Evolutionary conservation across 176 grass and related monocot genomes (phyloP).

Genomic region (Zea luxurians): DNA sequence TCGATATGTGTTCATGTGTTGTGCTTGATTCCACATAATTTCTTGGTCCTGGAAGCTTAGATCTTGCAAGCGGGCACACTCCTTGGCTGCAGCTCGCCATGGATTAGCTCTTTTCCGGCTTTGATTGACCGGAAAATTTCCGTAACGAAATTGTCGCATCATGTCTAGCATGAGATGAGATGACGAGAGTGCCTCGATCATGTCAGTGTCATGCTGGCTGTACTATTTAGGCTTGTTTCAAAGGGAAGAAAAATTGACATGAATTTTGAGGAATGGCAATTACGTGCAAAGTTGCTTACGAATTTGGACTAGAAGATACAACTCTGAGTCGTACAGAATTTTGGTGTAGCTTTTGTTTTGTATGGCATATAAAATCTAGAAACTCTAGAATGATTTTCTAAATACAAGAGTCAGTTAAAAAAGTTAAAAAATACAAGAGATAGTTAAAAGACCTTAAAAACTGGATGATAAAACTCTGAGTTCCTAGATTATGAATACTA

Average conservation of each 20-base stretch:
- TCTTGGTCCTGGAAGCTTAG: background rate
- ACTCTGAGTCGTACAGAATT: too few relatives aligned
- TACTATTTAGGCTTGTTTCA: background rate
- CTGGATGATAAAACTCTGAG: too few relatives aligned
- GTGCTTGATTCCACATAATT: background rate
- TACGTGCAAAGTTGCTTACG: background rate
- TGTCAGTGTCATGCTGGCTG: background rate
- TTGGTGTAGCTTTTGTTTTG: too few relatives aligned
- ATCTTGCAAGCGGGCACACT: background rate
- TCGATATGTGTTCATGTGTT: conserved; percentile 4
- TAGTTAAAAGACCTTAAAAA: too few relatives aligned
- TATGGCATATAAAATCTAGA: too few relatives aligned
- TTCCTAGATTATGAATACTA: too few relatives aligned
- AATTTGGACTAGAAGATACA: background rate
- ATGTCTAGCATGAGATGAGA: background rate
- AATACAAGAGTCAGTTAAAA: too few relatives aligned
- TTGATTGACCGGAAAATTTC: background rate
- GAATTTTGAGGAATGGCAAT: background rate
- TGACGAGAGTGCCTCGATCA: background rate
- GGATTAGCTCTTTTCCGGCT: background rate
- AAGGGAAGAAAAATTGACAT: background rate
- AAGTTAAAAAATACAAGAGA: too few relatives aligned
- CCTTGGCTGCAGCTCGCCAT: background rate
- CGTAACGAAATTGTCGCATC: background rate
- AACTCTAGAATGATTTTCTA: too few relatives aligned